Conservation (phyloP, 257 asterid genomes). For the Nicotiana noctiflora region DNA sequence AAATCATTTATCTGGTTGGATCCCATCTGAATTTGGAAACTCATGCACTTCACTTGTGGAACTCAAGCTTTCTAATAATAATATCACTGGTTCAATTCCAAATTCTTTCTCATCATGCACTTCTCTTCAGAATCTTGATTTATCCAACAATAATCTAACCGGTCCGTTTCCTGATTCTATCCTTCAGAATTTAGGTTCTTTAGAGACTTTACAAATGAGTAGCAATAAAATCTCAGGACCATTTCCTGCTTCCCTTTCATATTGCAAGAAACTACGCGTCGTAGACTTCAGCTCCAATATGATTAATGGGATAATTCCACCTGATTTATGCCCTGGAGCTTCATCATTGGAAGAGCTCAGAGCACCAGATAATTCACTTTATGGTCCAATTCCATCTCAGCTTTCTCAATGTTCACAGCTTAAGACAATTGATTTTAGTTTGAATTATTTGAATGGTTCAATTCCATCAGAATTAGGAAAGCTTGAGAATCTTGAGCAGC, state of each 20-base stretch:
- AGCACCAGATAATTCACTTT: slow-evolving; percentile 63
- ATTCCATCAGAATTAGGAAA: slow-evolving; percentile 69
- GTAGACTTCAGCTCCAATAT: slow-evolving; percentile 74
- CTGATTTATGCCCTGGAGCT: slow-evolving; percentile 66
- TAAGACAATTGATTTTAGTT: slow-evolving; percentile 74
- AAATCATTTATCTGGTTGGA: slow-evolving; percentile 77
- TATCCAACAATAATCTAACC: slow-evolving; percentile 64
- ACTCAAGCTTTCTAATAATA: slow-evolving; percentile 65
- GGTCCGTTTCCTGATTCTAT: slow-evolving; percentile 73
- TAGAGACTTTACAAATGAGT: slow-evolving; percentile 55
- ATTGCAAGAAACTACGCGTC: slow-evolving; percentile 52
- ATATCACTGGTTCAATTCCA: slow-evolving; percentile 75
- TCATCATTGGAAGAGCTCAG: slow-evolving; percentile 69
- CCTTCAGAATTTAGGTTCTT: slow-evolving; percentile 41
- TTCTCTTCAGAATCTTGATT: slow-evolving; percentile 52
- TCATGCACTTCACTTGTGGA: slow-evolving; percentile 57
- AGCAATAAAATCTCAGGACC: slow-evolving; percentile 55
- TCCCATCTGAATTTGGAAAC: slow-evolving; percentile 64
- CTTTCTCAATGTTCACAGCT: slow-evolving; percentile 59
- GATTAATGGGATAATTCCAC: slow-evolving; percentile 60
- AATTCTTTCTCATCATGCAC: slow-evolving; percentile 58
- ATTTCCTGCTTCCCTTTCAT: slow-evolving; percentile 73
- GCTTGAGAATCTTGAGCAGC: slow-evolving; percentile 73
- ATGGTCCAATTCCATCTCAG: slow-evolving; percentile 62
- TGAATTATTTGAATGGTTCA: slow-evolving; percentile 75